Evolutionary conservation across 305 asterid species (phyloP), one percentile per base, ranked within the genome.

Genomic region (Fraxinus velutina): DNA sequence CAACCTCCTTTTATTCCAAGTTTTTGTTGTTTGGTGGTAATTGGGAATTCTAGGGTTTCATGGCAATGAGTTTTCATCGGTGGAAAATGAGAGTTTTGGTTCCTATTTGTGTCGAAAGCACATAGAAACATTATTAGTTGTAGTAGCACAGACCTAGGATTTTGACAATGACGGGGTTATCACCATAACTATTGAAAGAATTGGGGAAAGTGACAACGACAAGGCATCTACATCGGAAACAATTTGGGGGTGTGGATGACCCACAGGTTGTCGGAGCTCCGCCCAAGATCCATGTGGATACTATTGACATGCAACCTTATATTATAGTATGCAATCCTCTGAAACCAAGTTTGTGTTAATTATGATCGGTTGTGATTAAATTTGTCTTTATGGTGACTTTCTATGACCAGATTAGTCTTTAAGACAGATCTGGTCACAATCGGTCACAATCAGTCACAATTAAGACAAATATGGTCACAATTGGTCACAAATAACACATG

Each of bases 91-190:
- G 19, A 2, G 29, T 24, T 64, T 64, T 24, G 7, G 73, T 24
- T 22, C n/a, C 34, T 17, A 73, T 47, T 39, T 13, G 86, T 90
- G 92, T 64, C 8, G 36, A 10, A 90, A 89, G 86, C 86, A 88
- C 66, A 90, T 88, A 66, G 86, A 90, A 87, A 88, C 90, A 1
- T 17, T 89, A 79, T 75, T 90, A 76, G 92, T 92, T 82, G 92
- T 92, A 0, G 90, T 89, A 21, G 92, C 93, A 66, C 89, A 84
- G 15, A 64, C 73, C 34, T n/a, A 24, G 0, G 73, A n/a, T 24
- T 85, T 91, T 36, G 95, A 87, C 39, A 91, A 86, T 17, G 87
- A 87, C 2, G 89, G 86, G 34, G 62, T 89, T 10, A 76, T 19
- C 76, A 1, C 73, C 6, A 22, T 32, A 4, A 87, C 32, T 27